These are phyloP conservation scores for Lojkania enalia DNA, from an alignment of 2,329 filamentous ascomycete species.

Conservation along the genomic window DNA sequence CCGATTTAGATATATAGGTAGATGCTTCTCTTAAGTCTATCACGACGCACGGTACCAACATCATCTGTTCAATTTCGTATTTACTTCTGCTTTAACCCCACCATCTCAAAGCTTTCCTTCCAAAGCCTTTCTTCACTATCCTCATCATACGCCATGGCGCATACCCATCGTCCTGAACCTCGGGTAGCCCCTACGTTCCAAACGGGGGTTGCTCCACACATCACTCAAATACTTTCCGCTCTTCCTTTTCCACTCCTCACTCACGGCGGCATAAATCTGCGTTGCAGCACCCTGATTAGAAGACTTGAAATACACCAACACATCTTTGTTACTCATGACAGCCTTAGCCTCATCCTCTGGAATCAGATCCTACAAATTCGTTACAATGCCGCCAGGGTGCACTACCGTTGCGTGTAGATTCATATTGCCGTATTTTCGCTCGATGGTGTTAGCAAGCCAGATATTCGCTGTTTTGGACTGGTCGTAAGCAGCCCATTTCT, in stretches of 20 bases:
- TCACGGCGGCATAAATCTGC: conserved; percentile 43
- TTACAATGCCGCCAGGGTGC: conserved; percentile 24
- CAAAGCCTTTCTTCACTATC: conserved; percentile 33
- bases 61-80: no score
- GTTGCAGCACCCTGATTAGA: conserved; percentile 47
- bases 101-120: conserved; percentile 17
- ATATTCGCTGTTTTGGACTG: conserved; percentile 57
- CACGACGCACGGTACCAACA: no score
- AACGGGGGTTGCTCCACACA: conserved; percentile 20
- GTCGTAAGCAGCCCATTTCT: conserved; percentile 49
- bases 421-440: conserved; percentile 15
- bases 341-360: conserved; percentile 1
- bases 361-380: conserved; percentile 14
- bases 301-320: conserved; percentile 31
- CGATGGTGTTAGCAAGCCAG: conserved; percentile 25
- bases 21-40: no score
- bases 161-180: conserved; percentile 8
- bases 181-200: conserved; percentile 2
- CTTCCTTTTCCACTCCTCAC: conserved; percentile 33
- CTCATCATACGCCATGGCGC: conserved; percentile 24
- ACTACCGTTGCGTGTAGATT: conserved; percentile 21
- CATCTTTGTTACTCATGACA: not conserved
- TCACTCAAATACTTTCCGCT: conserved; percentile 43
- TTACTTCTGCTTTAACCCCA: conserved; percentile 1
- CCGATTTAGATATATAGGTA: no score